Evolutionary conservation across 2,329 filamentous ascomycete species (phyloP), one percentile per base, ranked within the genome.

Genomic region (Endocalyx cinctus): DNA sequence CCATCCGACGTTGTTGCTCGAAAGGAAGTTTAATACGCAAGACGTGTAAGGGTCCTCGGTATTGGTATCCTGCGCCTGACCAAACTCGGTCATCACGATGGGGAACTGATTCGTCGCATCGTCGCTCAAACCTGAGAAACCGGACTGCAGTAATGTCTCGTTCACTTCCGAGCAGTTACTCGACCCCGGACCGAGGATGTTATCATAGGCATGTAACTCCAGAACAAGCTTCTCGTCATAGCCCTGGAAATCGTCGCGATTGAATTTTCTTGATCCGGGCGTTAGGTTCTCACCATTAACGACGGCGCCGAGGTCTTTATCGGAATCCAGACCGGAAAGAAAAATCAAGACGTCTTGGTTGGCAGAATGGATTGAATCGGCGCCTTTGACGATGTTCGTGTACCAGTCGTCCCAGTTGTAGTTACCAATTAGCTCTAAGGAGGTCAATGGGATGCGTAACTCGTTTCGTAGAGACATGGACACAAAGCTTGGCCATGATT

Each of bases 171-270:
- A 51, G 47, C 75, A 80, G 41, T 61, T 64, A 0, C 51, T 64
- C 0, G 64, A 60, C 1, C 55, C 45, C 2, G 41, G 27, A n/a
- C 41, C 39, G 4, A 43, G 17, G 18, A 55, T 52, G 37, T 65
- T 74, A 36, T 74, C 63, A 49, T 80, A 79, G 50, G 73, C 77
- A 60, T 80, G 75, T 7, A 79, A 55, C 51, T 80, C 76, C 2
- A 79, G 65, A 5, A 76, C 73, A 1, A 79, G 55, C 54, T 79
- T 79, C 42, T 74, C 54, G 4, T 54, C 58, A 43, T 69, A 74
- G 1, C 60, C 65, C 1, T 55, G 39, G 40, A 76, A 78, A 37
- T 72, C 66, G 19, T 48, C 49, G 4, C 60, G 48, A 27, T 49
- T 57, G 46, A 78, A 79, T 0, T 41, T 63, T 5, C 37, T 51